Evolutionary conservation across 2,329 filamentous ascomycete genomes (phyloP), one percentile per base, ranked within the genome.

Genomic region (Arthrobotrys sinensis): DNA sequence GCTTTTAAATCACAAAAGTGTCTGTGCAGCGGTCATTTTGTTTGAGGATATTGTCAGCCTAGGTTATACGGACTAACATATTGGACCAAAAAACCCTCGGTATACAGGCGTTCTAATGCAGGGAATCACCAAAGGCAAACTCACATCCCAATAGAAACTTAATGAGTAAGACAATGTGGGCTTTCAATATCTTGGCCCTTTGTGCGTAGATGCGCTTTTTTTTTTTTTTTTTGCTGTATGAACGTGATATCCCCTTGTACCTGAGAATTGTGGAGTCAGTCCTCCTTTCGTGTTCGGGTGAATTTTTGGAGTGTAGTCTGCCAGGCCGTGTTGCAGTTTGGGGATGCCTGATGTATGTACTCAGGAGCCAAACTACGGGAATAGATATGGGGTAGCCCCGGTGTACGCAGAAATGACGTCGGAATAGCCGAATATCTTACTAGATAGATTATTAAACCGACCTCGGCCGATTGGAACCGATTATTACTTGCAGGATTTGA

Each of bases 201-300:
- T 28, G 55, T 60, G 19, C 19, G 52, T 38, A n/a, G 53, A 12
- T 43, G 16, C 45, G 38, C 50, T 40, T 50, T 53, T 69, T 68
- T 40, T 50, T 53, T 69, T 68, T 45, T 14, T 16, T 1, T 46
- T 21, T 68, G 3, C 40, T 57, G n/a, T 55, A 55, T 36, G 46
- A 16, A 21, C 28, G 45, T 67, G 19, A 38, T 14, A 8, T 4
- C 5, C 21, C 50, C 48, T 28, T 43, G 48, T 60, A 62, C 28
- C 46, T 50, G 50, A 43, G 28, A 57, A 57, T 60, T 53, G 63
- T 36, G 57, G 46, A 50, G 24, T 36, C 46, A 63, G 19, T 64
- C 19, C 67, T 77, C 57, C 64, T 55, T 76, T 77, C 73, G 73
- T 77, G 48, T 77, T 71, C 73, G 73, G 72, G 66, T 77, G 60